A percentile compares a stretch with the other conserved stretches of the same genome.
These are phyloP conservation scores for Dendrobium catenatum DNA, from an alignment of 106 monocot species.

Conservation along the genomic window DNA sequence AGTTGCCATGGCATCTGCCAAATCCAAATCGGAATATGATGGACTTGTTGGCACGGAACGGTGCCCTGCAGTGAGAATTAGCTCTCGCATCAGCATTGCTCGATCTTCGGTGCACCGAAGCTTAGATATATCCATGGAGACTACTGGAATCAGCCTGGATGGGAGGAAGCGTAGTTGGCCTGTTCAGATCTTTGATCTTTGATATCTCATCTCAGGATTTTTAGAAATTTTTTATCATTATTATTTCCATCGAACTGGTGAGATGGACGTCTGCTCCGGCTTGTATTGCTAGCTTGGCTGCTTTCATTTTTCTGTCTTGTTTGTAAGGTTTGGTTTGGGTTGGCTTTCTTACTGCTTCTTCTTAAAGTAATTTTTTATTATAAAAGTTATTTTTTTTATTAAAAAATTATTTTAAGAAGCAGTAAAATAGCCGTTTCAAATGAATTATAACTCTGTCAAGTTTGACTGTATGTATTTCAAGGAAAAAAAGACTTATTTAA, in stretches of 20 bases:
- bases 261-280: not conserved
- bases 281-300: too few relatives aligned
- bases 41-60: slow-evolving; percentile 42
- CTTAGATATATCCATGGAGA: slow-evolving; percentile 82
- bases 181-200: slow-evolving; percentile 63
- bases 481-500: too few relatives aligned
- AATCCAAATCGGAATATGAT: not conserved
- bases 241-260: not conserved
- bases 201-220: not conserved
- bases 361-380: too few relatives aligned
- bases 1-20: slow-evolving; percentile 44
- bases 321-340: too few relatives aligned
- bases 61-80: slow-evolving; percentile 40
- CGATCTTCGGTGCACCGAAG: slow-evolving; percentile 62
- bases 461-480: too few relatives aligned
- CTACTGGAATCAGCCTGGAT: slow-evolving; percentile 32
- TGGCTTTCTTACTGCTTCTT: too few relatives aligned
- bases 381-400: too few relatives aligned
- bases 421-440: too few relatives aligned
- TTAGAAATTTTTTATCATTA: not conserved
- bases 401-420: too few relatives aligned
- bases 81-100: slow-evolving; percentile 67
- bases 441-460: too few relatives aligned
- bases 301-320: too few relatives aligned
- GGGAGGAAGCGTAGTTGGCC: slow-evolving; percentile 56